Evolutionary conservation across 2,329 filamentous ascomycete species (phyloP), one percentile per base, ranked within the genome.

Genomic region (Penicillium griseofulvum): DNA sequence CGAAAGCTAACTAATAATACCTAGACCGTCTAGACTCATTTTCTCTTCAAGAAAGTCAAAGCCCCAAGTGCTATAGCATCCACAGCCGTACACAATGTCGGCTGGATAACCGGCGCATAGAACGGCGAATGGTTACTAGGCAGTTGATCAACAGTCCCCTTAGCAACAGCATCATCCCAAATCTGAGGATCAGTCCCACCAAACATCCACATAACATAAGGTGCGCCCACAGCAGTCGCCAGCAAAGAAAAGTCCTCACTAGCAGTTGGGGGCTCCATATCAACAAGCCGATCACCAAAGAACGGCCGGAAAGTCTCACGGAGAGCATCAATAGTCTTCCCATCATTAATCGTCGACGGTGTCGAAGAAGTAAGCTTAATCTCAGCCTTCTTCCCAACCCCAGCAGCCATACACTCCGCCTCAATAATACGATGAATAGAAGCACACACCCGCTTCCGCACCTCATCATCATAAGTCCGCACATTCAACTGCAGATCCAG

Each of bases 221-320:
- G 83, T 45, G 71, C 72, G 2, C 75, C 75, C 44, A 80, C 76
- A 31, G 72, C 72, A 0, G 77, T 81, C 1, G 80, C 83, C 38
- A 87, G 64, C 38, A 81, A 76, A 0, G 77, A 73, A 60, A 86
- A 85, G 59, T 87, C 84, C 63, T 87, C 84, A 52, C 78, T 82
- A 0, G 76, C 80, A 3, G 73, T 69, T 0, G 80, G 60, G 0
- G 74, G 71, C n/a, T 75, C 66, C 16, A 74, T 73, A 12, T 80
- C 67, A 0, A 71, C 58, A 11, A 76, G 68, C 0, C 64, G 59
- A 1, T 73, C 70, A 11, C 57, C 64, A 58, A 85, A 85, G 54
- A 81, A 78, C 1, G 67, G 57, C 0, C 60, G 56, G 58, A 84
- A 85, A 0, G 72, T 68, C 3, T 68, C 64, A 17, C 77, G 75